Evolutionary conservation across 2,329 filamentous ascomycete genomes (phyloP), one percentile per base, ranked within the genome.

Genomic region (Trichocomaceae sp.): DNA sequence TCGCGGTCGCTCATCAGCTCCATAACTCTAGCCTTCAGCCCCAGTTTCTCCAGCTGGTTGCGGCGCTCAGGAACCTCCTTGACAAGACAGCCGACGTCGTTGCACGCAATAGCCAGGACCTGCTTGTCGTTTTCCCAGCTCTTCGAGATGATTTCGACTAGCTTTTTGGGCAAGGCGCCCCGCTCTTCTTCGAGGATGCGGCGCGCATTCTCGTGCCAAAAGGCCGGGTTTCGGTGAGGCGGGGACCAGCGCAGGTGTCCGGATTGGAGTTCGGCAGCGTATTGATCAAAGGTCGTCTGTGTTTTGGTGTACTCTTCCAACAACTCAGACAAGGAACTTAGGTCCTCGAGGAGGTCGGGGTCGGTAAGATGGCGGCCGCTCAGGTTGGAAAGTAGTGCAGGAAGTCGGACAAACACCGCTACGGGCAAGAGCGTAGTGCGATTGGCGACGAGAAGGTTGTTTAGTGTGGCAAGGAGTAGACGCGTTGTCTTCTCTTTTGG

Each of bases 401-500:
- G 92, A 33, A 97, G 83, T 57, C 90, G 86, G 50, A 89, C 90
- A 57, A 96, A 86, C 20, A 93, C 86, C 1, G 93, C 91, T 2
- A 87, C 86, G 7, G 92, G 91, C 54, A 97, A 84, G 46, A 86
- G 76, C 20, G 76, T 79, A 33, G 70, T 85, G 73, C 69, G 87
- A 80, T 80, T 87, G 76, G 75, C 82, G 72, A 78, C 89, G 37
- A 96, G 83, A 45, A 99, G 84, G 73, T 96, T 97, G 69, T 87
- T 82, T 41, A 99, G 81, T 7, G 92, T 96, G 9, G 90, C 90
- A 45, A 97, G 80, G 46, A 96, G 83, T 52, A 99, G 81, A 29
- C 93, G 85, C 0, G 92, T 97, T 1, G 92, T 97, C 79, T 99
- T 99, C 71, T 97, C 93, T 72, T 99, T 99, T 45, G 92, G 91